Base-by-base conservation (phyloP, 2,329 filamentous ascomycete genomes). In the Fusarium graminum region DNA sequence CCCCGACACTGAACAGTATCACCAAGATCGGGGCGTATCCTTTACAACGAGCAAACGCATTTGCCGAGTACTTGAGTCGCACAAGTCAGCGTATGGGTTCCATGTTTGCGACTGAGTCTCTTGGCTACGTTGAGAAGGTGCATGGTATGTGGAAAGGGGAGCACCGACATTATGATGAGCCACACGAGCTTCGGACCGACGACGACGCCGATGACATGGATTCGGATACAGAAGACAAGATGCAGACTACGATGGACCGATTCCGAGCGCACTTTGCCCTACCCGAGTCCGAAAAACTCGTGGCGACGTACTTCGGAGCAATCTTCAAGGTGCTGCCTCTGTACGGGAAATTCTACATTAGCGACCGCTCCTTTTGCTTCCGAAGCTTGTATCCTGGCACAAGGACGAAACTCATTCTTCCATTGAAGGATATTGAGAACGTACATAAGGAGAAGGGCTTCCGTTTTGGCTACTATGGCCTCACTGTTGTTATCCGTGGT, bases 101-200 rank as follows among this genome's bases (percentile, higher is more conserved):
- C 28, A 80, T 97, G 10, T 80, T 98, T 43, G 92, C 94, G 8
- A 92, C 90, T 0, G 94, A 97, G 76, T 96, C 94, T 1, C 97
- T 97, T 89, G 93, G 93, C 3, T 98, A 98, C 74, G 90, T 97
- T 30, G 94, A 96, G 74, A 98, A 97, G 77, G 94, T 98, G 0
- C 97, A 94, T 0, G 94, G 93, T 36, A 98, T 98, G 92, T 95
- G 95, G 88, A 92, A 93, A 69, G 95, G 95, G 32, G 92, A 92
- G 13, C 90, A 90, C 71, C 93, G 90, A 72, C 94, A 98, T 77
- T 99, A 98, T 72, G 89, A 90, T 47, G 91, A 87, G 41, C 83
- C 83, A 4, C 76, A 80, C 42, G 84, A 80, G 22, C 78, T 85
- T 40, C 80, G 79, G 29, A 81, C 82, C 3, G 85, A 88, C 42